phyloP scores from a whole-genome alignment of 1,284 basidiomycete genomes.

The Xerocomus amazonicus region DNA sequence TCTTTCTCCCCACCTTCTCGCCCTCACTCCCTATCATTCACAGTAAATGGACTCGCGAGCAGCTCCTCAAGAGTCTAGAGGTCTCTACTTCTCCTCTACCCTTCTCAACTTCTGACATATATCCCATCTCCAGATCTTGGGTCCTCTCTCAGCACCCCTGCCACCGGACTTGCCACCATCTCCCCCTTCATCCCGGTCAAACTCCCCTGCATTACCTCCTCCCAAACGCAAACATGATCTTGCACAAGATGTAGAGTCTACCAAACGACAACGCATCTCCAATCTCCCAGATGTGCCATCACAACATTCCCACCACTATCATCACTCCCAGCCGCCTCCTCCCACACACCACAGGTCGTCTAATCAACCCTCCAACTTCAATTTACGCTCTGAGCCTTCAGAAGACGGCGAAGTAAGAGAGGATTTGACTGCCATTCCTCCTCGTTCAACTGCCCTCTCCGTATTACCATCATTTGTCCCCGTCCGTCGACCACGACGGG shows the following conservation, averaged over 20 bases:
- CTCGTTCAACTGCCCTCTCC: conserved; percentile 31
- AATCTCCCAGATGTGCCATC: conserved; percentile 35
- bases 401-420: conserved; percentile 59
- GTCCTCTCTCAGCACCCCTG: conserved; percentile 49
- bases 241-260: conserved; percentile 41
- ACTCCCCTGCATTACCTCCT: conserved; percentile 50
- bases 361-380: conserved; percentile 28
- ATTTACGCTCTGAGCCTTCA: conserved; percentile 46
- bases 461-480: conserved; percentile 48
- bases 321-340: conserved; percentile 23
- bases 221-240: conserved; percentile 60
- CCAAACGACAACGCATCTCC: conserved; percentile 55
- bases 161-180: conserved; percentile 65
- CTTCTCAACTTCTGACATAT: conserved; percentile 13
- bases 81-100: conserved; percentile 29
- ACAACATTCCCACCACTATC: conserved; percentile 32
- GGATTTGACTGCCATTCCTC: conserved; percentile 27
- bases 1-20: conserved; percentile 22
- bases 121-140: conserved; percentile 49
- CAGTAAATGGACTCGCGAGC: conserved; percentile 58
- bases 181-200: conserved; percentile 59
- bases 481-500: conserved; percentile 61
- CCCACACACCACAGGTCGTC: conserved; percentile 29
- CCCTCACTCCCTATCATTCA: conserved; percentile 25
- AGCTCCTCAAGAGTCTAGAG: conserved; percentile 60